Base-by-base conservation (phyloP, 306 rosid genomes). In the Lupinus albus region DNA sequence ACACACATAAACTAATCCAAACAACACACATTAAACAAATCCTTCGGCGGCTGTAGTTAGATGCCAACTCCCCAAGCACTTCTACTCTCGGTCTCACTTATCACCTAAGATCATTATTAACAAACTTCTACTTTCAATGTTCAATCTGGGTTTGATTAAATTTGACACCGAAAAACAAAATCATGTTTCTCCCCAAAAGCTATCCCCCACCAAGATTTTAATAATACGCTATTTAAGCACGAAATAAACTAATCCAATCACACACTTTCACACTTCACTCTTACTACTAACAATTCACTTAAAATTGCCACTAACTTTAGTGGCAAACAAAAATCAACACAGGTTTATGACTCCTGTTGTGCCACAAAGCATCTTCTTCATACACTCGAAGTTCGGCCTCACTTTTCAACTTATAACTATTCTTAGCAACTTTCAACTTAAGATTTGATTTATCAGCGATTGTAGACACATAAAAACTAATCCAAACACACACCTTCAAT, bases 341-440 rank as follows among this genome's bases (percentile, higher is more conserved):
- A 25, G 28, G 30, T 25, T 25, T 25, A 25, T 3, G 4, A 25
- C 30, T 25, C 30, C 4, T 25, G 30, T 2, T 25, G 30, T 25
- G 33, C 64, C 17, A 32, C 42, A 17, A 14, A 63, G 30, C 44
- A 44, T 55, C 58, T 68, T 16, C 32, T 62, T 8, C 9, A 30
- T 13, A 39, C 32, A 70, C 42, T 39, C 76, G 13, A 57, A 56
- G 7, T n/a, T 54, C 39, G 8, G 2, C 1, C 11, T 6, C 41
- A 36, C 10, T 51, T 52, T 51, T 20, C 8, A 25, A 54, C 32
- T 1, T 16, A 36, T 16, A 16, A 20, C 11, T 4, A 57, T 39
- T 50, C 14, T 36, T 15, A 35, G 64, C 50, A 21, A 47, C 36
- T 17, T 42, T 57, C 51, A 25, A 1, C 30, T 25, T 25, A 25